A percentile compares a stretch with the other conserved stretches of the same genome.
Evolutionary conservation across 2,329 filamentous ascomycete genomes (phyloP).

Genomic region (Clarireedia homoeocarpa): DNA sequence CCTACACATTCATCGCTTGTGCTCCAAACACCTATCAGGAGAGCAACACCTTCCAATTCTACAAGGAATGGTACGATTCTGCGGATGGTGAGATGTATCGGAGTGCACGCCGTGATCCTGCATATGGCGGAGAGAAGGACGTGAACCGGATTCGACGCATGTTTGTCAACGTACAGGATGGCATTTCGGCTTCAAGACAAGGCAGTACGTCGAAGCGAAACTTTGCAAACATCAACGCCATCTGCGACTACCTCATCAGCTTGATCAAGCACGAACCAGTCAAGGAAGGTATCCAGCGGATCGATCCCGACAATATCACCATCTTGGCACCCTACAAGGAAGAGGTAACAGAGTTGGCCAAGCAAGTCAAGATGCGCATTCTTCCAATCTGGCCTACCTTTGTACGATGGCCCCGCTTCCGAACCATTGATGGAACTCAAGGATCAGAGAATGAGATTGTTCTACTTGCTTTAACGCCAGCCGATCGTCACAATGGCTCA

Average conservation of each 20-base stretch:
- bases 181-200: background rate
- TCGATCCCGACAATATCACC: slow-evolving; percentile 2
- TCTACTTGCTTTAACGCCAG: slow-evolving; percentile 7
- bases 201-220: slow-evolving; percentile 8
- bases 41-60: background rate
- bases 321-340: slow-evolving; percentile 11
- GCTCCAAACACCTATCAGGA: background rate
- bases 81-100: background rate
- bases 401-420: background rate
- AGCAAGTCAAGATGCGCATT: background rate
- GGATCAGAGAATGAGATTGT: slow-evolving; percentile 9
- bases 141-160: background rate
- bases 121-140: background rate
- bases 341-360: background rate
- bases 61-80: slow-evolving; percentile 5
- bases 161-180: background rate
- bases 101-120: background rate
- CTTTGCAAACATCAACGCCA: slow-evolving; percentile 12
- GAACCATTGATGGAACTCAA: slow-evolving; percentile 12
- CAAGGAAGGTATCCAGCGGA: background rate
- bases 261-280: background rate
- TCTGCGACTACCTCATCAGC: background rate
- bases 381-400: background rate
- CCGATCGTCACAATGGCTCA: background rate
- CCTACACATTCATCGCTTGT: slow-evolving; percentile 6